These are phyloP conservation scores for Rhododendron ferrugineum DNA, from an alignment of 148 eudicot species.

Conservation along the genomic window DNA sequence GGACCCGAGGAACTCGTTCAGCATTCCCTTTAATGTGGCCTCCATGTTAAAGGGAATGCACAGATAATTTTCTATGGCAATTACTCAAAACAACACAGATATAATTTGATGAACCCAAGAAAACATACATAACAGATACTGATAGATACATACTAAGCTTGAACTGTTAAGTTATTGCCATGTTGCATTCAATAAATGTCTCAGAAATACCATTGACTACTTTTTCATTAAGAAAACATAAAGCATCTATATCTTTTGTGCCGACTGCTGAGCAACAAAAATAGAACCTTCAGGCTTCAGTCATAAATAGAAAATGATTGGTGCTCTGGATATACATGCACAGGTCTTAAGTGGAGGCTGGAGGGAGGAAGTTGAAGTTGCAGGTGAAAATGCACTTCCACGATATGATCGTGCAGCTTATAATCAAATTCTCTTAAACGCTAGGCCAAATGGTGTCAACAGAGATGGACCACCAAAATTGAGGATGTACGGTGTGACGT, in stretches of 20 bases:
- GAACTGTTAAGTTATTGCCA: neutral
- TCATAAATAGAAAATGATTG: neutral
- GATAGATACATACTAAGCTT: neutral
- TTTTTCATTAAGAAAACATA: neutral
- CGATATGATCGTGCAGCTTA: slow-evolving; percentile 76
- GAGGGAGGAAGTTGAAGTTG: slow-evolving; percentile 61
- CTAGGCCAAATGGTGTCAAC: slow-evolving; percentile 74
- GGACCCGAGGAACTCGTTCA: too few relatives aligned
- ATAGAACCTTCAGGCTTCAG: neutral
- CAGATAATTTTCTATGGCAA: neutral
- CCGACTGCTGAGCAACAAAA: neutral
- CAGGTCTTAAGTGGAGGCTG: slow-evolving; percentile 81
- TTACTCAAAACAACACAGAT: neutral
- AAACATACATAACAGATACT: neutral
- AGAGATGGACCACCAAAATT: slow-evolving; percentile 49
- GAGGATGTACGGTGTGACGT: slow-evolving; percentile 62
- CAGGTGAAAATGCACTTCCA: slow-evolving; percentile 87
- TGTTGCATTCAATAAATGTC: neutral
- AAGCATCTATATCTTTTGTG: neutral
- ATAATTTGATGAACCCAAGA: neutral
- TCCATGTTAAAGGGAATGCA: neutral
- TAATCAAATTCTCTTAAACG: slow-evolving; percentile 69
- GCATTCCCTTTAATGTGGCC: neutral
- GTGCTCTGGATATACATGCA: neutral
- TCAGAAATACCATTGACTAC: neutral